phyloP scores from a whole-genome alignment of 2,329 filamentous ascomycete species.

The Fusarium torreyae region DNA sequence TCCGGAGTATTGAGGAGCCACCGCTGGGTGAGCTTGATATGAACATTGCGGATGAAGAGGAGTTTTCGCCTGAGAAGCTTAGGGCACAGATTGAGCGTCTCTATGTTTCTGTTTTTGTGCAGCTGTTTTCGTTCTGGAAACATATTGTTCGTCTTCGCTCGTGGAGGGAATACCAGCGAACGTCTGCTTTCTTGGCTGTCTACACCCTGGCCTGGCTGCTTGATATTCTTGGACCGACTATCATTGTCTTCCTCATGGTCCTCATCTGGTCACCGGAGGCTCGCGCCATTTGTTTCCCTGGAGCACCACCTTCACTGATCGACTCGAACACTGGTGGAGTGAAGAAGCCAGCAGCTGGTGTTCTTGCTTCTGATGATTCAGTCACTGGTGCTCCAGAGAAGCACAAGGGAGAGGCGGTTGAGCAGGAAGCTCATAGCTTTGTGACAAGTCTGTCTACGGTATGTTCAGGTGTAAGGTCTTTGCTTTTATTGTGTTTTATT shows the following conservation, averaged over 20 bases:
- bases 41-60: constrained; percentile 85
- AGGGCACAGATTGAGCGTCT: constrained; percentile 83
- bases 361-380: constrained; percentile 82
- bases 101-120: constrained; percentile 84
- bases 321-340: constrained; percentile 78
- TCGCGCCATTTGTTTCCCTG: constrained; percentile 78
- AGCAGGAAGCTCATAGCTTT: constrained; percentile 86
- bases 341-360: constrained; percentile 82
- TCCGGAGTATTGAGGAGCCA: constrained; percentile 72
- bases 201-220: constrained; percentile 78
- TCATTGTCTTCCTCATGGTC: constrained; percentile 72
- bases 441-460: constrained; percentile 74
- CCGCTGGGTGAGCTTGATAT: constrained; percentile 80
- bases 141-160: constrained; percentile 83
- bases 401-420: constrained; percentile 85
- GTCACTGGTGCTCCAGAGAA: constrained; percentile 87
- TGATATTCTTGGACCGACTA: constrained; percentile 77
- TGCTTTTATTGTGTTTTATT: not conserved
- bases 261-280: constrained; percentile 77
- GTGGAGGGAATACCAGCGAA: constrained; percentile 81
- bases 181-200: constrained; percentile 71
- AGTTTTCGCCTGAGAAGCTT: constrained; percentile 88
- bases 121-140: constrained; percentile 76
- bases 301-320: constrained; percentile 82
- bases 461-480: constrained; percentile 52